Base-by-base conservation (phyloP, 2,329 filamentous ascomycete genomes). In the Paracamarosporium sp. region DNA sequence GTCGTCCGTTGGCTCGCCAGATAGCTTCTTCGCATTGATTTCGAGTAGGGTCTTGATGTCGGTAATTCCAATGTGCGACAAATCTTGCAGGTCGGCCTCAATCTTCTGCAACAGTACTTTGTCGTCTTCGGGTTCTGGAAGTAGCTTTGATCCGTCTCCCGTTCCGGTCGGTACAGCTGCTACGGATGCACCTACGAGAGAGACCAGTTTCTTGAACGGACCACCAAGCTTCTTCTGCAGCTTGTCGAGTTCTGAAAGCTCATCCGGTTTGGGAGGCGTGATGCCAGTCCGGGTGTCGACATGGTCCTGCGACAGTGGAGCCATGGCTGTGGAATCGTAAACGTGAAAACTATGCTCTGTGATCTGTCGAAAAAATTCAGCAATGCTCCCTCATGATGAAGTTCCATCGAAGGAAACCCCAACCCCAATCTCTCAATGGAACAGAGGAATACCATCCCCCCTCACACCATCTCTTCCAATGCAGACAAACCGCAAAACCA, bases 1-100 rank as follows among this genome's bases (percentile, higher is more conserved):
- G 67, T 90, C 88, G 65, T 90, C 80, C 15, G 86, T 74, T 7
- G 81, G 81, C 40, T 84, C 77, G 2, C 84, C 84, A n/a, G 81
- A 80, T 55, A 74, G 65, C 50, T 74, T 75, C 41, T 75, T 58
- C 41, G 72, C 68, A 33, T 72, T 67, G 1, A 78, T 69, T 2
- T 78, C 64, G 20, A 77, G 64, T 44, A 81, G 59, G 1, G 77
- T 76, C 46, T 76, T 68, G 13, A 78, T 55, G 50, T 79, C 73
- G 9, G 69, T 64, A 44, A 76, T 64, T 5, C 67, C 62, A 12
- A 78, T 59, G 48, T 74, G 63, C 12, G 65, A 68, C 35, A 79
- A 59, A 48, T 79, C 76, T 15, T 59, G 36, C 9, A 77, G 57
- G 17, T 63, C 66, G 13, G 66, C 67, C 41, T 72, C 66, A 8